Evolutionary conservation across 805 yeast genomes (phyloP).

Genomic region (Ogataea trehaloabstinens): DNA sequence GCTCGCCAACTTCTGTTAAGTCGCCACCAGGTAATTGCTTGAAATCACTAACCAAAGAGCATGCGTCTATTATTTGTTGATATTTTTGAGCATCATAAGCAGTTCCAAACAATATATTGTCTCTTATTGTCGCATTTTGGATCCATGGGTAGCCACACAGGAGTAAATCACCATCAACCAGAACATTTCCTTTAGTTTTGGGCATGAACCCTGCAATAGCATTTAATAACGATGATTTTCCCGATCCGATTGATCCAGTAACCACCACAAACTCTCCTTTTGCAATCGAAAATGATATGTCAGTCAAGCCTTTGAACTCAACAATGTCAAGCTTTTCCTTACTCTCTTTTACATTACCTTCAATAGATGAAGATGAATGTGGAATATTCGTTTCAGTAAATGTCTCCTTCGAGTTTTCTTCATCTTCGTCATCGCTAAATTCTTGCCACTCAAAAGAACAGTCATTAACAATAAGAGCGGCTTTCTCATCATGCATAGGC

Average conservation of each 20-base stretch:
- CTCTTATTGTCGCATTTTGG: slow-evolving; percentile 74
- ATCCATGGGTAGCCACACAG: slow-evolving; percentile 76
- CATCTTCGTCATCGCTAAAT: slow-evolving; percentile 25
- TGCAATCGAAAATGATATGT: slow-evolving; percentile 50
- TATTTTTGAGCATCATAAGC: slow-evolving; percentile 52
- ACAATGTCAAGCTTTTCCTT: slow-evolving; percentile 17
- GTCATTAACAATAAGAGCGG: slow-evolving; percentile 50
- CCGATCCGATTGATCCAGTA: slow-evolving; percentile 77
- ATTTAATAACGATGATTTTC: slow-evolving; percentile 69
- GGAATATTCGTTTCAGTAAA: not conserved
- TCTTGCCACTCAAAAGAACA: slow-evolving; percentile 70
- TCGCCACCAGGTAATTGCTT: slow-evolving; percentile 72
- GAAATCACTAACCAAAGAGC: slow-evolving; percentile 67
- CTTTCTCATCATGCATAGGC: slow-evolving; percentile 20
- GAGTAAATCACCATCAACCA: slow-evolving; percentile 50
- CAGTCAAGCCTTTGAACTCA: slow-evolving; percentile 43
- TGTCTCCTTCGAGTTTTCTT: not conserved
- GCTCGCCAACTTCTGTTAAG: slow-evolving; percentile 76
- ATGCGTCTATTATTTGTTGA: slow-evolving; percentile 53
- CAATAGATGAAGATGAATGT: not conserved
- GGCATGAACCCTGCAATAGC: slow-evolving; percentile 75
- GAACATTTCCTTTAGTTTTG: slow-evolving; percentile 48
- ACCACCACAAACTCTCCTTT: slow-evolving; percentile 67
- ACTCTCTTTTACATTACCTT: slow-evolving; percentile 1
- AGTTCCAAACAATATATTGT: slow-evolving; percentile 69